Conservation (phyloP, 352 stramenopile species). For the Aphanomyces invadans region DNA sequence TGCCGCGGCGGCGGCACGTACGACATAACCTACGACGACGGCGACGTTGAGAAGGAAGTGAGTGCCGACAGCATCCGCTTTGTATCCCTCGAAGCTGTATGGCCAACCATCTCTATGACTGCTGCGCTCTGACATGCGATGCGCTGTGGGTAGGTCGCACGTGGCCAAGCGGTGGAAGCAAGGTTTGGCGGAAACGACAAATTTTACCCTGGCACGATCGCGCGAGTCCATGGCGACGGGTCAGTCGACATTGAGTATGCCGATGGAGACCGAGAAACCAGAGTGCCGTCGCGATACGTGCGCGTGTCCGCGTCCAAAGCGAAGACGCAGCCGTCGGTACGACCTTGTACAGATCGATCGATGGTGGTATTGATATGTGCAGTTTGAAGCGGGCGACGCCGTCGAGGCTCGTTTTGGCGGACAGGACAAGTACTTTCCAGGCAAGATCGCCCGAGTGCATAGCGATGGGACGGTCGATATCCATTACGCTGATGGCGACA, state of each 20-base stretch:
- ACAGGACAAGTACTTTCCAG: slow-evolving; percentile 38
- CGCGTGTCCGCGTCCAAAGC: not conserved
- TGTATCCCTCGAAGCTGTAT: not conserved
- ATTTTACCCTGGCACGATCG: slow-evolving; percentile 48
- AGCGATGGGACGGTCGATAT: slow-evolving; percentile 51
- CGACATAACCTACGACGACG: slow-evolving; percentile 69
- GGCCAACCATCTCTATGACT: no score
- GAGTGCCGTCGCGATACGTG: slow-evolving; percentile 28
- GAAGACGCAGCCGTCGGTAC: not conserved
- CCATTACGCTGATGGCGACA: slow-evolving; percentile 64
- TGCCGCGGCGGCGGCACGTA: slow-evolving; percentile 43
- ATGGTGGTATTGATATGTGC: not conserved
- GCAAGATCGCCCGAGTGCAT: slow-evolving; percentile 43
- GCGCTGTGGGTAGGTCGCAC: slow-evolving; percentile 37
- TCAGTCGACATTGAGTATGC: slow-evolving; percentile 61
- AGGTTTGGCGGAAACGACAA: slow-evolving; percentile 44
- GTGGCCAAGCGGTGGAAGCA: slow-evolving; percentile 49
- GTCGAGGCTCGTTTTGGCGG: slow-evolving; percentile 63
- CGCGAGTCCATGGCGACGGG: slow-evolving; percentile 42
- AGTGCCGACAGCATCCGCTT: not conserved
- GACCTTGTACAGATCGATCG: not conserved
- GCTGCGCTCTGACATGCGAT: not conserved
- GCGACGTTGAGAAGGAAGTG: slow-evolving; percentile 40
- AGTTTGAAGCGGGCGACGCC: slow-evolving; percentile 45
- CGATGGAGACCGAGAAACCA: slow-evolving; percentile 58